phyloP scores from a whole-genome alignment of 352 stramenopile species.

The Thraustotheca clavata region DNA sequence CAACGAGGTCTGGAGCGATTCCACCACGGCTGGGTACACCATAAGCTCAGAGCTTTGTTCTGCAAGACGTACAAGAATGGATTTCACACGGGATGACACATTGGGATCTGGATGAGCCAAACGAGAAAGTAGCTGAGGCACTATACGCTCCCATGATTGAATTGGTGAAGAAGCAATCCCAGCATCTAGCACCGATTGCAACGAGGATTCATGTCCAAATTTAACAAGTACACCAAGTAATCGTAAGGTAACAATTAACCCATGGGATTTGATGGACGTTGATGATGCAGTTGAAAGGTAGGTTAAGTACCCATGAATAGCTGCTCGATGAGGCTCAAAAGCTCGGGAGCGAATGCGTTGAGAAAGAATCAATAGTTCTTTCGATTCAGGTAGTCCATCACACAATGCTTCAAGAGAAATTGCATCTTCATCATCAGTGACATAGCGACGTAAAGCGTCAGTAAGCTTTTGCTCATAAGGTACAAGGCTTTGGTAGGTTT shows the following conservation, averaged over 20 bases:
- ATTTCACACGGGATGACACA: constrained; percentile 44
- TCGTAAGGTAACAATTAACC: constrained; percentile 44
- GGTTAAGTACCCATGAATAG: constrained; percentile 21
- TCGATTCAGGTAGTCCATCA: neutral
- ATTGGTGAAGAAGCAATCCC: constrained; percentile 44
- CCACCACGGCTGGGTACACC: constrained; percentile 67
- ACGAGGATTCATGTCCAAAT: constrained; percentile 39
- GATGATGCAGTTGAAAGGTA: constrained; percentile 25
- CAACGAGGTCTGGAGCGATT: constrained; percentile 45
- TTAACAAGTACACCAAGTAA: constrained; percentile 56
- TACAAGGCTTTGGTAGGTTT: too few relatives aligned
- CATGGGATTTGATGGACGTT: constrained; percentile 17
- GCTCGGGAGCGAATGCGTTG: neutral
- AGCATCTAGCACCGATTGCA: constrained; percentile 35
- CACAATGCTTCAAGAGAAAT: neutral
- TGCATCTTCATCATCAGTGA: neutral
- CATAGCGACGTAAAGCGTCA: neutral
- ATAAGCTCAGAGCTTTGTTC: constrained; percentile 50
- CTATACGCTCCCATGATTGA: constrained; percentile 46
- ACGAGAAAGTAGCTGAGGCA: constrained; percentile 66
- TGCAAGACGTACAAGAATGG: constrained; percentile 56
- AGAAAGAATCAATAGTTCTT: neutral
- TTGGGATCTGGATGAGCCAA: constrained; percentile 40
- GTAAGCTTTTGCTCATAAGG: too few relatives aligned
- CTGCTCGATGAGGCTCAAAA: constrained; percentile 12